Evolutionary conservation across 108 stramenopile species (phyloP).

Genomic region (Craspedostauros australis): DNA sequence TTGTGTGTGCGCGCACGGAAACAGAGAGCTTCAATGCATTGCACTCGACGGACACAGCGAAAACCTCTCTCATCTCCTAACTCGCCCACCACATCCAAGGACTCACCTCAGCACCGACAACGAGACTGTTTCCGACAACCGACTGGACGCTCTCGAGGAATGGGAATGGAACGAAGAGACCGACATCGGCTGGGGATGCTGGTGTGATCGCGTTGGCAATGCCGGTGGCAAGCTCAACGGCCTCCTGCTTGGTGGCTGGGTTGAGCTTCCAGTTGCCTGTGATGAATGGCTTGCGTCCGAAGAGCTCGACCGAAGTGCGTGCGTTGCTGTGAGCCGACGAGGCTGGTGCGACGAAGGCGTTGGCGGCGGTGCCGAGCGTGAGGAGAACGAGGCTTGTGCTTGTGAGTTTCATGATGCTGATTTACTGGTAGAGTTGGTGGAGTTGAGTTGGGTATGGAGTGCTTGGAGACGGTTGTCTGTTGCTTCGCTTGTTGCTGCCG

Average conservation of each 20-base stretch:
- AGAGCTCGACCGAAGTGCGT: neutral
- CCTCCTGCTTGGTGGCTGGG: conserved; percentile 68
- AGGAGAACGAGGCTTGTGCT: neutral
- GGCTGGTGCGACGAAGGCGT: conserved; percentile 2
- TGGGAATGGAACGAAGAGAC: conserved; percentile 77
- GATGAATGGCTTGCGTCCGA: conserved; percentile 74
- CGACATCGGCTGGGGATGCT: conserved; percentile 61
- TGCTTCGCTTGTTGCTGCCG: too few species aligned
- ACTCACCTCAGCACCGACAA: conserved; percentile 75
- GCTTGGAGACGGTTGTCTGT: too few species aligned
- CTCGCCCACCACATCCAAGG: neutral
- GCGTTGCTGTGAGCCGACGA: neutral
- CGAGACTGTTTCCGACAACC: conserved; percentile 48
- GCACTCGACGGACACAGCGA: neutral
- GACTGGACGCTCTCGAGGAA: conserved; percentile 68
- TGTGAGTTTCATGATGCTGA: conserved; percentile 5
- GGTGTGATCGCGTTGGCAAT: conserved; percentile 61
- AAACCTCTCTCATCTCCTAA: neutral
- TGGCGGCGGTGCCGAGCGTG: neutral
- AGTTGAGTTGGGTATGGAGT: too few species aligned
- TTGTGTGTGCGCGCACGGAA: too few species aligned
- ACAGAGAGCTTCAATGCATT: neutral
- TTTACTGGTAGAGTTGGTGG: too few species aligned
- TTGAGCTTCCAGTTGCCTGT: conserved; percentile 96
- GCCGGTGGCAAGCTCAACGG: conserved; percentile 43